Evolutionary conservation across 371 early-diverging fungal species (phyloP), one percentile per base, ranked within the genome.

Genomic region (Mucor mucedo): DNA sequence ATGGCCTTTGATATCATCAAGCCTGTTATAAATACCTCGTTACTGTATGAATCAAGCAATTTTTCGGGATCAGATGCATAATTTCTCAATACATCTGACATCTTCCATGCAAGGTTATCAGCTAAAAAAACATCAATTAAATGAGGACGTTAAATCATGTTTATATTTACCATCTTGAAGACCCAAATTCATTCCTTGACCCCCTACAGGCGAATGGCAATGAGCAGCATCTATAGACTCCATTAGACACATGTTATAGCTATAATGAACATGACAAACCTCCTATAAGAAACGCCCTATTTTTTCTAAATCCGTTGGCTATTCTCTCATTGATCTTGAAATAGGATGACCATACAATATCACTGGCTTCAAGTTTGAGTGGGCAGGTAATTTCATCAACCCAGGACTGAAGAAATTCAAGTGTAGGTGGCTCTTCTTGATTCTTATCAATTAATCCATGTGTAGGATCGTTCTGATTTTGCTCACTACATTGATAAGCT

Each of bases 301-400:
- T 50, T 39, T 66, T 66, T 52, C 78, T 66, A 38, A 63, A 77
- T 7, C 74, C 74, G 52, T 80, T 76, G 0, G 76, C 78, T 11
- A 69, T 76, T 63, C 81, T 70, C 42, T 78, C 81, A 55, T 81
- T 81, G 28, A 81, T 63, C 27, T 65, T 67, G 39, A 75, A 81
- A 29, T 65, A 59, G 5, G 75, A 62, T 0, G 70, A 63, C 70
- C 70, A 70, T 3, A 53, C 39, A 5, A 62, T 13, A 29, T 40
- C 58, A 21, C 33, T 35, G 7, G 41, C 41, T 45, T 62, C 38
- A 4, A 69, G 38, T 10, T 68, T 65, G 4, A 62, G 39, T 5
- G 62, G 65, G 2, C 55, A 60, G 2, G 56, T 28, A 14, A 45
- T 39, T 35, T 52, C 27, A 35, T 69, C 57, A 2, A 69, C 14